Base-by-base conservation (phyloP, 768 basidiomycete species). In the Leccinum pellstonianum region DNA sequence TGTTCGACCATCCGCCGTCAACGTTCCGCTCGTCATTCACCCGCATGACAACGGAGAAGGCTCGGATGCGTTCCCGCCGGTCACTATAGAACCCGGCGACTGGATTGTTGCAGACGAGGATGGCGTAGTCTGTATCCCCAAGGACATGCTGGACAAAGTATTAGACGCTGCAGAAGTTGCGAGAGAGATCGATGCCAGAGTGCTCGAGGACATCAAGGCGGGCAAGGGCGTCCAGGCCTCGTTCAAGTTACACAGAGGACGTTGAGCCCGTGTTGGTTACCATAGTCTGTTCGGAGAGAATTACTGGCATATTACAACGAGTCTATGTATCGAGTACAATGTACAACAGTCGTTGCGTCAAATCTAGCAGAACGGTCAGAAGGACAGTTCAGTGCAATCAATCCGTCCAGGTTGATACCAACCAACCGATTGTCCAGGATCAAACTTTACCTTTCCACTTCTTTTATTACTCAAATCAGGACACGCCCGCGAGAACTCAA, bases 81-180 rank as follows among this genome's bases (percentile, higher is more conserved):
- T 86, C 11, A 79, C 67, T 3, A 80, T 96, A 6, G 69, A 83
- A 17, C 88, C 94, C 2, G 90, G 87, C 2, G 94, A 95, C 71
- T 83, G 87, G 81, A 82, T 96, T 52, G 71, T 95, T n/a, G 93
- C 86, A 25, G 95, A 97, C 72, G 81, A 86, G 58, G 91, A 97
- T 69, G 94, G 95, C 2, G 91, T 95, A 1, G 91, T 98, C 3
- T 91, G 86, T 66, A 82, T 96, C 27, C 87, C 92, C 2, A 74
- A 70, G 35, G 76, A 73, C 3, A 63, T 86, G 50, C 79, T 84
- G 37, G 75, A 74, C 17, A 70, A 82, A 58, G 91, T 92, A 1
- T 64, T 85, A 5, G 78, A 83, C 43, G 56, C 83, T 23, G 91
- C 88, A n/a, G 62, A 67, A 29, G 80, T 80, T 64, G 86, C 83